A percentile compares a stretch with the other conserved stretches of the same genome.
These are phyloP conservation scores for Flaveria floridana DNA, from an alignment of 140 eudicot genomes.

Conservation along the genomic window DNA sequence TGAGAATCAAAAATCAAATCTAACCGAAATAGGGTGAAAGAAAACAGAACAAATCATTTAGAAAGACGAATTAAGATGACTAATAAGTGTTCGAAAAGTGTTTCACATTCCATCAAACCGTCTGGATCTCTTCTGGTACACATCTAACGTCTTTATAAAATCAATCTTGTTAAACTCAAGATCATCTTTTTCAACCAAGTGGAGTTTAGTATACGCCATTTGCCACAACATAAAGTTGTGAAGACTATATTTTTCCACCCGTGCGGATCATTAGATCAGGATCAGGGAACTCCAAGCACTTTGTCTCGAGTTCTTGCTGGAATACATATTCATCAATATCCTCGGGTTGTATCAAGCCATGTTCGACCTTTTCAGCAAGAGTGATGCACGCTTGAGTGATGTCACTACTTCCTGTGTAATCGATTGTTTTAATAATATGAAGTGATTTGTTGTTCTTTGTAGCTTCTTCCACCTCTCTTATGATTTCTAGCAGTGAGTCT, in stretches of 20 bases:
- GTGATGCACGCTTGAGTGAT: conserved; percentile 39
- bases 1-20: no score
- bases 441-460: conserved; percentile 39
- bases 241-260: conserved; percentile 39
- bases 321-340: conserved; percentile 34
- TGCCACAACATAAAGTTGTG: conserved; percentile 59
- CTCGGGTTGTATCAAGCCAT: conserved; percentile 24
- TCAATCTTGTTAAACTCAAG: conserved; percentile 12
- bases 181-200: conserved; percentile 32
- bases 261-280: conserved; percentile 53
- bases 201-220: conserved; percentile 48
- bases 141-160: conserved; percentile 27
- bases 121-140: conserved; percentile 18
- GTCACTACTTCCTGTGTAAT: conserved; percentile 48
- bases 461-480: conserved; percentile 29
- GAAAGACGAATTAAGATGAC: not conserved
- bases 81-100: not conserved
- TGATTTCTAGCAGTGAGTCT: conserved; percentile 5
- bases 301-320: conserved; percentile 44
- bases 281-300: conserved; percentile 30
- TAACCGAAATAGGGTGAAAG: no score
- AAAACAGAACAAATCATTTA: no score
- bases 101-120: conserved; percentile 9
- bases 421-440: conserved; percentile 28
- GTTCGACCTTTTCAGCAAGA: conserved; percentile 36